Evolutionary conservation across 495 filamentous ascomycete genomes (phyloP).

Genomic region (Penicillium salamii): DNA sequence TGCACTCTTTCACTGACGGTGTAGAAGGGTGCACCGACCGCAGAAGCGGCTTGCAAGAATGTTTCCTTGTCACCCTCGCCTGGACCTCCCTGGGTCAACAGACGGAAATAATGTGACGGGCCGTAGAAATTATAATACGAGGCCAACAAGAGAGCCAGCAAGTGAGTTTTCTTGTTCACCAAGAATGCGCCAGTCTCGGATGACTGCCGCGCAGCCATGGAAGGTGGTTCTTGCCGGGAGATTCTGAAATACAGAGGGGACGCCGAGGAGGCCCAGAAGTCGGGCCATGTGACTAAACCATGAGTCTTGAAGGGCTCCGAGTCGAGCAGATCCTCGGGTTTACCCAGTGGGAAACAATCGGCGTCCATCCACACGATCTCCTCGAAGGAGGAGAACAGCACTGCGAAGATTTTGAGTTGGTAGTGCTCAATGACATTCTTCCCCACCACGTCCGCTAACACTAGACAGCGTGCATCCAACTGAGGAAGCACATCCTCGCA

Average conservation of each 20-base stretch:
- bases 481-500: slow-evolving; percentile 51
- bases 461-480: slow-evolving; percentile 51
- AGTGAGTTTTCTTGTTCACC: slow-evolving; percentile 54
- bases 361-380: slow-evolving; percentile 62
- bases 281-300: slow-evolving; percentile 60
- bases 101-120: slow-evolving; percentile 54
- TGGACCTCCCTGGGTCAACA: slow-evolving; percentile 53
- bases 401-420: slow-evolving; percentile 60
- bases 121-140: slow-evolving; percentile 66
- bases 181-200: slow-evolving; percentile 59
- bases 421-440: slow-evolving; percentile 43
- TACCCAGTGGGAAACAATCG: slow-evolving; percentile 52
- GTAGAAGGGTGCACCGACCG: slow-evolving; percentile 48
- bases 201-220: slow-evolving; percentile 39
- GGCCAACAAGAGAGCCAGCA: slow-evolving; percentile 50
- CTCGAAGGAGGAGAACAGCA: slow-evolving; percentile 60
- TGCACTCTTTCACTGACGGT: slow-evolving; percentile 45
- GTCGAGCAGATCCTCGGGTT: slow-evolving; percentile 50
- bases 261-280: slow-evolving; percentile 56
- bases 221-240: slow-evolving; percentile 41
- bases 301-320: slow-evolving; percentile 49
- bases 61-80: slow-evolving; percentile 68
- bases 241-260: slow-evolving; percentile 55
- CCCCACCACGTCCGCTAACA: slow-evolving; percentile 44
- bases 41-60: slow-evolving; percentile 54